phyloP scores from a whole-genome alignment of 495 filamentous ascomycete genomes.

The Pyrenula massariospora region DNA sequence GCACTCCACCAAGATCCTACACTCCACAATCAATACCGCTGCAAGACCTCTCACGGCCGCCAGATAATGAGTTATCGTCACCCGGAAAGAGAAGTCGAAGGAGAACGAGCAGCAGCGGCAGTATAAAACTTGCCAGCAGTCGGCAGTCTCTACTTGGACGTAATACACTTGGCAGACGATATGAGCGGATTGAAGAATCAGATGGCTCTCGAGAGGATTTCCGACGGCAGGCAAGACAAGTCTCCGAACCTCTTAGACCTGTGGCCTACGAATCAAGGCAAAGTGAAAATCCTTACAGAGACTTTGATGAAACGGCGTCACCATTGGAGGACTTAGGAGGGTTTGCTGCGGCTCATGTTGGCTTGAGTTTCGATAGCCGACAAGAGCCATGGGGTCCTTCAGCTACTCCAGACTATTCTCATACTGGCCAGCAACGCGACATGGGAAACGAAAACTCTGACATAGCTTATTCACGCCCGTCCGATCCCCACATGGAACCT shows the following conservation, averaged over 20 bases:
- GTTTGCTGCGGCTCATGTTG: conserved; percentile 50
- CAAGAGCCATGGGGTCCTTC: not conserved
- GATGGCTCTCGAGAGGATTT: conserved; percentile 5
- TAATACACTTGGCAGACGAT: conserved; percentile 12
- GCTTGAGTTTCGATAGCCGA: conserved; percentile 35
- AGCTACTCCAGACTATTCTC: not conserved
- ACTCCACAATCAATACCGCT: conserved; percentile 67
- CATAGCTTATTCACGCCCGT: not conserved
- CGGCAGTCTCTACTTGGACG: conserved; percentile 13
- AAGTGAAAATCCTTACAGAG: not conserved
- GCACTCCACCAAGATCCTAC: conserved; percentile 32
- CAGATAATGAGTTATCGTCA: conserved; percentile 26
- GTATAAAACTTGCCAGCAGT: conserved; percentile 7
- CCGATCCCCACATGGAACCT: not conserved
- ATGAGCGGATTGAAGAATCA: conserved; percentile 16
- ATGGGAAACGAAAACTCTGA: not conserved
- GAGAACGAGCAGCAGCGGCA: conserved; percentile 16
- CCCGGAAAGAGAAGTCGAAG: conserved; percentile 17
- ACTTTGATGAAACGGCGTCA: not conserved
- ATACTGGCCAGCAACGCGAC: not conserved
- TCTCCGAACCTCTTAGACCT: conserved; percentile 4
- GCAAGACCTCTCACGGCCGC: conserved; percentile 59
- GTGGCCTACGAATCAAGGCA: conserved; percentile 13
- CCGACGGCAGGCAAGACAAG: not conserved
- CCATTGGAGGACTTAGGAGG: conserved; percentile 35